Evolutionary conservation across 805 yeast species (phyloP).

Genomic region (Grigorovia yakushimaensis): DNA sequence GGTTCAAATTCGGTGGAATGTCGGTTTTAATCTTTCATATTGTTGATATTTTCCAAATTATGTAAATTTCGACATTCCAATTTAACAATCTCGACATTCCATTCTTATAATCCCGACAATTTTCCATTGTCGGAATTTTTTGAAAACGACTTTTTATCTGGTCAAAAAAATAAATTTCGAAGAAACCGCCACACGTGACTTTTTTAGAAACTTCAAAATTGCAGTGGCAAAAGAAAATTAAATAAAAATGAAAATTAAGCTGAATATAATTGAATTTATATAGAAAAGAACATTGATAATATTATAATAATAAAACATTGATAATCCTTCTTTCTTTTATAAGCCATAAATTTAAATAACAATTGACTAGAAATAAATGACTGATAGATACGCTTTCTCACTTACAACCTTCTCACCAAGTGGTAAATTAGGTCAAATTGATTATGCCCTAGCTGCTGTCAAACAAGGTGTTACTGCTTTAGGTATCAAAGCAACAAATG

Average conservation of each 20-base stretch:
- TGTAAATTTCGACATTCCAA: not conserved
- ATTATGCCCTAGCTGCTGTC: conserved; percentile 93
- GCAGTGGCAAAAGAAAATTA: no score
- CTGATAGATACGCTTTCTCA: conserved; percentile 96
- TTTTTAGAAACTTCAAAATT: not conserved
- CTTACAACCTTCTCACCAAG: conserved; percentile 97
- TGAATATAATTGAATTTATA: no score
- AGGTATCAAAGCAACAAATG: conserved; percentile 91
- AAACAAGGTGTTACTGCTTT: conserved; percentile 96
- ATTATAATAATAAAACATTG: not conserved
- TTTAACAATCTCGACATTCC: not conserved
- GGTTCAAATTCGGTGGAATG: no score
- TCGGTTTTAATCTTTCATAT: not conserved
- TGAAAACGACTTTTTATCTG: not conserved
- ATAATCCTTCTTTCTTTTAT: no score
- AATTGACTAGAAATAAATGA: conserved; percentile 43
- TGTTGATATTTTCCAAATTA: no score
- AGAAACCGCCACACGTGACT: no score
- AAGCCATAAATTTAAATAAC: no score
- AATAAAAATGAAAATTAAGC: no score
- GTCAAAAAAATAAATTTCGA: no score
- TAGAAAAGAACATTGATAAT: not conserved
- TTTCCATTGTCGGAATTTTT: no score
- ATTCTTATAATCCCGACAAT: not conserved
- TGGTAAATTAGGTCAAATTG: conserved; percentile 96